Evolutionary conservation across 208 protist species (phyloP), one percentile per base, ranked within the genome.

Genomic region (Leishmania gerbilli): DNA sequence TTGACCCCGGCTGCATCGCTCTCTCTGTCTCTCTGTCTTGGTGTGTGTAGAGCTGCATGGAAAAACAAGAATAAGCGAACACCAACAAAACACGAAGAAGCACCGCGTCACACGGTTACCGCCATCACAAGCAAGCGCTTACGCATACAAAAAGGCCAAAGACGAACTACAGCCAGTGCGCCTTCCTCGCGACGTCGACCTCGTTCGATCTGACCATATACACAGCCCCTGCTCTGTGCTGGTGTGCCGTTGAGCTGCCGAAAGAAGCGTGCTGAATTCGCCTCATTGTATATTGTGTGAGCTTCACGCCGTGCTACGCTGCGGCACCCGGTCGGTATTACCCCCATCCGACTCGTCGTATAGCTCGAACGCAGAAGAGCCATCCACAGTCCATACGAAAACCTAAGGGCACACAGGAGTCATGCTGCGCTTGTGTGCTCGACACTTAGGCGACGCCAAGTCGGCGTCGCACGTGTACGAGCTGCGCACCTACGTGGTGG

Each of bases 401-500:
- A 47, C 68, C 31, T 21, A 47, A 19, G 7, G 34, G 15, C 19
- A 76, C 53, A 34, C 42, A 15, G n/a, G 42, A 58, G 31, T 47
- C 53, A 92, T 94, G 91, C 76, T 94, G 55, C 85, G 83, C 45
- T 79, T 84, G 8, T 87, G 82, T 40, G 79, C 77, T 9, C 49
- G 65, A 53, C 80, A 65, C 15, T 56, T 84, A 60, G 72, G 65
- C 9, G 58, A 51, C 2, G n/a, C 45, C 58, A 83, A 90, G 82
- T 80, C 76, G 42, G 21, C 79, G 17, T 74, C 74, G 74, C 86
- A 84, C 60, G 77, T 97, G 8, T 96, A 92, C 75, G 94, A 95
- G 84, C 87, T 97, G 76, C 87, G 90, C 62, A 77, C 83, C 51
- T 79, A 92, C 75, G 83, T 88, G 37, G 80, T 97, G 49, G n/a